These are phyloP conservation scores for Curvularia sp. DNA, from an alignment of 2,329 filamentous ascomycete genomes.

Conservation along the genomic window DNA sequence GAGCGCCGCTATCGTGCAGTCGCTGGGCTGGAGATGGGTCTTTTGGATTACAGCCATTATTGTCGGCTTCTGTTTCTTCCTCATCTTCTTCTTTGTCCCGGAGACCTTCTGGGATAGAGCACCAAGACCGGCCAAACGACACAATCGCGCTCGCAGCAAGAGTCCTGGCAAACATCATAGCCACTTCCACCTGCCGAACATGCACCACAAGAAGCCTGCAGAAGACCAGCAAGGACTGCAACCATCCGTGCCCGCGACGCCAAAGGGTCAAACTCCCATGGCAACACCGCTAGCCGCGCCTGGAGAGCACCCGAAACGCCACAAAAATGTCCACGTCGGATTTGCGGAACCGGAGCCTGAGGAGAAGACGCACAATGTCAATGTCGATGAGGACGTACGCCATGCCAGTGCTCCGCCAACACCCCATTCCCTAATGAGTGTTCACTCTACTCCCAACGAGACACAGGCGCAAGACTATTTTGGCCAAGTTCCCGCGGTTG, in stretches of 20 bases:
- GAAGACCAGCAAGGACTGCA: constrained; percentile 13
- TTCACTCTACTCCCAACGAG: constrained; percentile 56
- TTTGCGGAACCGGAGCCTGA: constrained; percentile 55
- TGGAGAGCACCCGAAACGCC: constrained; percentile 17
- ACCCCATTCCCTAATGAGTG: constrained; percentile 26
- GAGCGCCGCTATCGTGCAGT: constrained; percentile 82
- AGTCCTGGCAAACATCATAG: constrained; percentile 40
- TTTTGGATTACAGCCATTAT: constrained; percentile 89
- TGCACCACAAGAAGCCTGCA: constrained; percentile 30
- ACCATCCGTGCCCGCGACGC: constrained; percentile 5
- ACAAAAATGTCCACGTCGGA: constrained; percentile 54
- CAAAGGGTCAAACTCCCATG: constrained; percentile 5
- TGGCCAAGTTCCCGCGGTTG: constrained; percentile 10
- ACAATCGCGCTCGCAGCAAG: constrained; percentile 41
- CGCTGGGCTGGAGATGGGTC: constrained; percentile 84
- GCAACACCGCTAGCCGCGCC: constrained; percentile 11
- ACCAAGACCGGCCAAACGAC: constrained; percentile 59
- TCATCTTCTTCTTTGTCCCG: constrained; percentile 89
- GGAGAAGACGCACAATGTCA: constrained; percentile 4
- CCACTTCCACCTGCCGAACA: constrained; percentile 33
- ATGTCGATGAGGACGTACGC: constrained; percentile 53
- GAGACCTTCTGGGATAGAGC: constrained; percentile 96
- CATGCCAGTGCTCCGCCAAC: constrained; percentile 17
- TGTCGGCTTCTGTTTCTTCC: constrained; percentile 70
- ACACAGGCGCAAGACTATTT: constrained; percentile 25